Base-by-base conservation (phyloP, 2,329 filamentous ascomycete genomes). In the Stachybotrys echinatus region DNA sequence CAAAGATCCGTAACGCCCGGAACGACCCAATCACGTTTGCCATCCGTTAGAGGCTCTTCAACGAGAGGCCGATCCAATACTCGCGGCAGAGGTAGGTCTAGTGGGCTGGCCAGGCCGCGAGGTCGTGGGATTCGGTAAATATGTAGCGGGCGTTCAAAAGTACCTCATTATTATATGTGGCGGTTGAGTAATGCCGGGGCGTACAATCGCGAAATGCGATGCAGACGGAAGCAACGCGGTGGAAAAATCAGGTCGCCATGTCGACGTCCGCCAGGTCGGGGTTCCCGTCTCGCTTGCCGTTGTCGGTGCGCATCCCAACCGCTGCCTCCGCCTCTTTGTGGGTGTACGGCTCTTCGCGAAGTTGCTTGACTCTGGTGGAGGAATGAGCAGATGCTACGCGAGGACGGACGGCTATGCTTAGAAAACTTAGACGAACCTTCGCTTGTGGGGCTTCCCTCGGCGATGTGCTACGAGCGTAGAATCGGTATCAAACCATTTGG, bases 401-500 rank as follows among this genome's bases (percentile, higher is more conserved):
- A 55, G 21, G 48, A 8, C 27, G 3, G 14, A 34, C 27, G 10
- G 27, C 27, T 34, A n/a, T n/a, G n/a, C n/a, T 42, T 12, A 19
- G 21, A 14, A 14, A 22, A 22, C 10, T 19, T 7, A 19, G 23
- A 55, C 56, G 21, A 45, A 64, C 89, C 88, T 87, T 75, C 91
- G 83, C 80, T 92, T 96, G 72, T 99, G 94, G 56, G 89, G 89
- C 73, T 96, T 99, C 60, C 89, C 90, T 68, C 87, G 89, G 50
- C 77, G 77, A 71, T 99, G 94, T 23, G 81, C 77, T 34, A 79
- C 75, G 51, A 95, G 74, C 59, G 89, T 95, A 60, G 80, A 69
- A 57, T 94, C 88, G 46, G 84, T 87, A 68, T 97, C 92, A 67
- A 95, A 97, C 87, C 89, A 97, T 74, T 95, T 97, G 55, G 94